Conservation (phyloP, 2,329 filamentous ascomycete genomes). For the Nigrospora oryzae region DNA sequence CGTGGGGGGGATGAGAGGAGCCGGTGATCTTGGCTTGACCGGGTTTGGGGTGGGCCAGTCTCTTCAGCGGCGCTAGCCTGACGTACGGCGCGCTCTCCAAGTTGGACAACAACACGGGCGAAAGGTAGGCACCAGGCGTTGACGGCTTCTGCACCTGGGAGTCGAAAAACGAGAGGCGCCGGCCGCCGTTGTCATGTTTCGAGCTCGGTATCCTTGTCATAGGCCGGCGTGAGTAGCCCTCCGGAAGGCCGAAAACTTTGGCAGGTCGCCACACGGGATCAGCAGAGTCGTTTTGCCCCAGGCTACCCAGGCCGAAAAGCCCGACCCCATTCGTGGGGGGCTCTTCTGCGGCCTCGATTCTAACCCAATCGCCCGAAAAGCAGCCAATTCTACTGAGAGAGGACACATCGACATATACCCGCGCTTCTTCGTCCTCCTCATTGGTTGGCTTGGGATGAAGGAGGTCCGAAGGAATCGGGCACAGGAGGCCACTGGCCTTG, state of each 20-base stretch:
- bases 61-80: slow-evolving; percentile 64
- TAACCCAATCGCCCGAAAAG: slow-evolving; percentile 96
- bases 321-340: slow-evolving; percentile 60
- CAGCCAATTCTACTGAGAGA: slow-evolving; percentile 85
- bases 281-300: slow-evolving; percentile 54
- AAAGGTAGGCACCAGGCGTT: slow-evolving; percentile 62
- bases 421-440: slow-evolving; percentile 78
- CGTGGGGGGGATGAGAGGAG: slow-evolving; percentile 49
- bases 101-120: slow-evolving; percentile 81
- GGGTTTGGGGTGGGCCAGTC: slow-evolving; percentile 38
- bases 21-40: slow-evolving; percentile 48
- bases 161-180: slow-evolving; percentile 55
- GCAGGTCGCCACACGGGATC: slow-evolving; percentile 68
- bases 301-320: slow-evolving; percentile 59
- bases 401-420: slow-evolving; percentile 83
- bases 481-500: slow-evolving; percentile 70
- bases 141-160: slow-evolving; percentile 56
- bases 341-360: slow-evolving; percentile 69
- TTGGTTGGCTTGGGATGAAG: slow-evolving; percentile 73
- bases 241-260: slow-evolving; percentile 82
- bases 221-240: slow-evolving; percentile 55
- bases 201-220: slow-evolving; percentile 53
- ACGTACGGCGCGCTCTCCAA: slow-evolving; percentile 71
- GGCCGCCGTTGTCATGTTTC: slow-evolving; percentile 35
- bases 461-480: slow-evolving; percentile 63